Evolutionary conservation across 495 filamentous ascomycete species (phyloP).

Genomic region (Tirmania nivea): DNA sequence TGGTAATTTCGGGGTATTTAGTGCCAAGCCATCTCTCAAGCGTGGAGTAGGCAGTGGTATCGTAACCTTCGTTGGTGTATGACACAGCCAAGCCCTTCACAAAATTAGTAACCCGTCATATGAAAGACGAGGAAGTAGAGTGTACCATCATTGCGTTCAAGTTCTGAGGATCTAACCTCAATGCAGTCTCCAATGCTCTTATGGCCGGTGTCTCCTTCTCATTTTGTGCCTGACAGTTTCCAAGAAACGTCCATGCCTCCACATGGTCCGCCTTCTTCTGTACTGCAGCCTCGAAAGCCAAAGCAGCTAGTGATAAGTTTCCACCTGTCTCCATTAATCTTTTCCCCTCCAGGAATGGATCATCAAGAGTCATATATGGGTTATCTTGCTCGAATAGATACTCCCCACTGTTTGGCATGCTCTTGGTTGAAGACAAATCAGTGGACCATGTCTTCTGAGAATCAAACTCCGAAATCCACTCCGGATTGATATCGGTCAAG

Average conservation of each 20-base stretch:
- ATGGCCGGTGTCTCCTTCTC: conserved; percentile 98
- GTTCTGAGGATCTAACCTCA: conserved; percentile 70
- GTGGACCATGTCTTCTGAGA: conserved; percentile 13
- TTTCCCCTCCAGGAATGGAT: conserved; percentile 78
- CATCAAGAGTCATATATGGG: conserved; percentile 47
- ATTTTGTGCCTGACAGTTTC: conserved; percentile 84
- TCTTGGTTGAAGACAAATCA: conserved; percentile 15
- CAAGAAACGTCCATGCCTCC: conserved; percentile 81
- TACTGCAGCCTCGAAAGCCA: conserved; percentile 93
- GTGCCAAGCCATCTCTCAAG: conserved; percentile 87
- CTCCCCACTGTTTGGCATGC: conserved; percentile 36
- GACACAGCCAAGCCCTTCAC: conserved; percentile 56
- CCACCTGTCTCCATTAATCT: conserved; percentile 79
- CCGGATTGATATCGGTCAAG: conserved; percentile 1
- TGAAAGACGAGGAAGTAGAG: not conserved
- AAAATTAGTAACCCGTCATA: not conserved
- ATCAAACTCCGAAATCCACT: conserved; percentile 18
- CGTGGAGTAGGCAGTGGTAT: conserved; percentile 85
- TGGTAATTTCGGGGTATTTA: conserved; percentile 70
- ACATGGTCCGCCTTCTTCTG: conserved; percentile 72
- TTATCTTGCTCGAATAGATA: conserved; percentile 94
- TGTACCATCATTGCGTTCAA: conserved; percentile 58
- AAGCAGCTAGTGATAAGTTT: conserved; percentile 76
- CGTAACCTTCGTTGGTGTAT: conserved; percentile 99
- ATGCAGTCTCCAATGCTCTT: conserved; percentile 77